Base-by-base conservation (phyloP, 2,329 filamentous ascomycete genomes). In the Cytospora paraplurivora region DNA sequence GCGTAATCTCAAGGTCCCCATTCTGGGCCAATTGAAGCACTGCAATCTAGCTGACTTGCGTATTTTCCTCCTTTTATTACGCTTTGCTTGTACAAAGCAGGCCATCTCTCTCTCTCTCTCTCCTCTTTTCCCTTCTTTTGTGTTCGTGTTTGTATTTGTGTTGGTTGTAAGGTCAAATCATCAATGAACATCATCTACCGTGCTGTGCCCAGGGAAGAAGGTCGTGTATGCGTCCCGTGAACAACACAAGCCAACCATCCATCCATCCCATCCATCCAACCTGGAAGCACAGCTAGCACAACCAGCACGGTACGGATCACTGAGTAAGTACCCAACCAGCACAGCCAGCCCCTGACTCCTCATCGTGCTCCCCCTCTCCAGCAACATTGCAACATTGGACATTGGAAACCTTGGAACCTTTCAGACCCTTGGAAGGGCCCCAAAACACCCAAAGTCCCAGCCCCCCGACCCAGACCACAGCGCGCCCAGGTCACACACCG, bases 61-160 rank as follows among this genome's bases (percentile, higher is more conserved):
- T 61, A 44, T 55, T 64, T 44, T 64, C 51, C 41, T 63, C 56
- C 60, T 60, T 50, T 21, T 61, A 41, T 56, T 66, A 37, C 38
- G 15, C 51, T 34, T 61, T 53, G 34, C 44, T 19, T 47, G 44
- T 47, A 52, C 59, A 50, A 50, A 19, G 32, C 51, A 38, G 54
- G 35, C 49, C 57, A 41, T 55, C 57, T 11, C 49, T 56, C 21
- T 27, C 54, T 56, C 17, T 51, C 50, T 17, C 19, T 56, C 64
- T 64, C 54, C 44, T 58, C 62, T 68, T 56, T 41, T 54, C 57
- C 41, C 64, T 44, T 53, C 27, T 34, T 15, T 54, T 21, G 12
- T 47, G 44, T 47, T 44, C 4, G 27, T 27, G 27, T 27, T 47
- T 47, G 44, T 47, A n/a, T 19, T 19, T 19, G 41, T 44, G 6